Evolutionary conservation across 176 grass and related monocot species (phyloP).

Genomic region (Bothriochloa decipiens): DNA sequence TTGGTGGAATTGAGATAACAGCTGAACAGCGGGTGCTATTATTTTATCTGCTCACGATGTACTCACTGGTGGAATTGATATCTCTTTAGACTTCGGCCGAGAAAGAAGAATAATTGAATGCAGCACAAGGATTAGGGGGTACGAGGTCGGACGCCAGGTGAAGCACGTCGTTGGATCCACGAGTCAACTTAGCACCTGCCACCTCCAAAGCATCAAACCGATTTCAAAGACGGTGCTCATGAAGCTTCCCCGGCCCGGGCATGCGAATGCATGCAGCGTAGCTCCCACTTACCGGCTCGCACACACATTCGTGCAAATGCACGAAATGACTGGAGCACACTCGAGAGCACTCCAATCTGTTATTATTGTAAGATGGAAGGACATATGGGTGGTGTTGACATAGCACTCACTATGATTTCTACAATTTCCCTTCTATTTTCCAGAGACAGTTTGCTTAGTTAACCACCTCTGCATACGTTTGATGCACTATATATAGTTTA

Average conservation of each 20-base stretch:
- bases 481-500: no score
- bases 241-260: constrained; percentile 9
- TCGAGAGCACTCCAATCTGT: no score
- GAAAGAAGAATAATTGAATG: not conserved
- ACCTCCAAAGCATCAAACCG: not conserved
- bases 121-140: not conserved
- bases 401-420: no score
- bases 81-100: not conserved
- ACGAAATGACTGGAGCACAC: not conserved
- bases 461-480: no score
- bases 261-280: constrained; percentile 10
- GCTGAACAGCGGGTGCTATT: not conserved
- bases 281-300: not conserved
- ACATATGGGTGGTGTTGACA: no score
- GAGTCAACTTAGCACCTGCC: not conserved
- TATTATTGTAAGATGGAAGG: no score
- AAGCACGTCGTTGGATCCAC: not conserved
- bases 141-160: not conserved
- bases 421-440: no score
- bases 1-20: no score
- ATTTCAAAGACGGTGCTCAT: constrained; percentile 10
- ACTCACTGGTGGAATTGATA: no score
- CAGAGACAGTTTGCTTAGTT: no score
- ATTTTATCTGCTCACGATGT: not conserved
- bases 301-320: not conserved